Base-by-base conservation (phyloP, 345 rosid species). In the Bruguiera gymnorhiza region DNA sequence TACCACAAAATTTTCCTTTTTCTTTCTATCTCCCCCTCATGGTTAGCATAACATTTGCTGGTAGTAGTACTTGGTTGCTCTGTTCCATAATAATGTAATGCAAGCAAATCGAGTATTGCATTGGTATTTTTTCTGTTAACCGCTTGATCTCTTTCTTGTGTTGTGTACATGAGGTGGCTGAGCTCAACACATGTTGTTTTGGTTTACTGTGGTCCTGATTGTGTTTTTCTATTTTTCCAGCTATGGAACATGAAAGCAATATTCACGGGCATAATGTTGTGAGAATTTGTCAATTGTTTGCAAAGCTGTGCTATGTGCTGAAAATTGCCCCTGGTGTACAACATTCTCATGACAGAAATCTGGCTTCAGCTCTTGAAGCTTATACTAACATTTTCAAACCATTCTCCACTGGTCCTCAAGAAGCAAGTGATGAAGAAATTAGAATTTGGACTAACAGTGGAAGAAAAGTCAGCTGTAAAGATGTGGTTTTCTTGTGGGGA, bases 401-500 rank as follows among this genome's bases (percentile, higher is more conserved):
- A 57, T 80, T 57, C 64, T 46, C 57, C 52, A 63, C 66, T 59
- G 74, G 54, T 18, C 68, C 48, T 8, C 64, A 70, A 46, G 84
- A 83, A 62, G 56, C 78, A 58, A 54, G 32, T 21, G 80, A 84
- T 63, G 86, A 62, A 67, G 85, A 84, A 54, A 75, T 88, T 66
- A 80, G 81, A 79, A 74, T 91, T 59, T 88, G 87, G 94, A 79
- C 83, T 56, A 84, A 79, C 72, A 86, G 77, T 78, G 53, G 77
- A 20, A 77, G 77, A 69, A 85, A 79, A 79, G 88, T 86, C 53
- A 82, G 83, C 75, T 84, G 91, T 27, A 74, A 83, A 60, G 81
- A 94, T 74, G 62, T 89, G 70, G 90, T 88, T 67, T 91, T 94
- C 86, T 59, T 94, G 57, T 91, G 96, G 95, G 97, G 97, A 30